A percentile compares a stretch with the other conserved stretches of the same genome.
phyloP scores from a whole-genome alignment of 2,329 filamentous ascomycete species.

The Phaeomoniella chlamydospora region DNA sequence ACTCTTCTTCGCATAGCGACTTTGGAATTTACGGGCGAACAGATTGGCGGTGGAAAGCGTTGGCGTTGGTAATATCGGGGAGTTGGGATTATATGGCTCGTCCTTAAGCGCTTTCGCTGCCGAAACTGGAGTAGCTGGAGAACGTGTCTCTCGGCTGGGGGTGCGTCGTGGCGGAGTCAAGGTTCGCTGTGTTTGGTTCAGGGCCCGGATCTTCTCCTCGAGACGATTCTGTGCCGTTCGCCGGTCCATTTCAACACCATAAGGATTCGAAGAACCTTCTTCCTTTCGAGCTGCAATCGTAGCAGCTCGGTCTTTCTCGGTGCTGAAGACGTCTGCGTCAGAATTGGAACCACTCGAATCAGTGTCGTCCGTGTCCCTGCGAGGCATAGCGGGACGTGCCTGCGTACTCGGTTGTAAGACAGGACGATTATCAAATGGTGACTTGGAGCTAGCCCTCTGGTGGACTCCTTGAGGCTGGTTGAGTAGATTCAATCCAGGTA shows the following conservation, averaged over 20 bases:
- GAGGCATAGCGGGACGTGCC: neutral
- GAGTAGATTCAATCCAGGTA: neutral
- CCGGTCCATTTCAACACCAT: neutral
- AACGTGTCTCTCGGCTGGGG: neutral
- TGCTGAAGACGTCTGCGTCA: conserved; percentile 6
- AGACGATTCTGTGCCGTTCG: neutral
- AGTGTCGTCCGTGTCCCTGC: neutral
- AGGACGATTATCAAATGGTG: neutral
- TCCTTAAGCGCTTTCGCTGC: neutral
- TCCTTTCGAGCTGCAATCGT: conserved; percentile 6
- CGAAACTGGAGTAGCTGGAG: neutral
- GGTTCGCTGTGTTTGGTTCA: neutral
- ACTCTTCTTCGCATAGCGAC: neutral
- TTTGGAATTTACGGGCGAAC: neutral
- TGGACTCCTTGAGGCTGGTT: neutral
- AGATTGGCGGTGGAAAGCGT: neutral
- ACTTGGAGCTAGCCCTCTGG: neutral
- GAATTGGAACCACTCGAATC: conserved; percentile 2
- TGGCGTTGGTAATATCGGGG: neutral
- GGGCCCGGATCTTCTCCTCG: neutral
- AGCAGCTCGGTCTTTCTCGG: conserved; percentile 11
- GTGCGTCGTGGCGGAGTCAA: neutral
- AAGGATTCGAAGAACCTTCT: neutral
- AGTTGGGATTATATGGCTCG: neutral
- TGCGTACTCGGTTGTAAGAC: neutral